Evolutionary conservation across 495 filamentous ascomycete species (phyloP), one percentile per base, ranked within the genome.

Genomic region (Aspergillus bridgeri): DNA sequence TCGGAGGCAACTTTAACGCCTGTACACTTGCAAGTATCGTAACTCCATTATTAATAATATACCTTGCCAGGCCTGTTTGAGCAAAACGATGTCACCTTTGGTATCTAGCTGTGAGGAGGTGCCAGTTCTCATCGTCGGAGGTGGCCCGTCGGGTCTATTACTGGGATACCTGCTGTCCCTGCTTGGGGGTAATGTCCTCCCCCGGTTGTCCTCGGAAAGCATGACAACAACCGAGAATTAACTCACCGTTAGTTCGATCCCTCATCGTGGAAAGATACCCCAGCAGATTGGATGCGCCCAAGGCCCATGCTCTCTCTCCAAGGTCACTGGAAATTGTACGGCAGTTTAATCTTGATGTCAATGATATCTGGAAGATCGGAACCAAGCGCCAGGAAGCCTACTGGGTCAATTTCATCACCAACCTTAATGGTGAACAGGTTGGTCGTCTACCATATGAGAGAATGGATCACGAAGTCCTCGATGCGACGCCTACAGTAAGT

Each of bases 61-160:
- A n/a, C n/a, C n/a, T n/a, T n/a, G n/a, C n/a, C n/a, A n/a, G n/a
- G n/a, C n/a, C n/a, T n/a, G n/a, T n/a, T n/a, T n/a, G n/a, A n/a
- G n/a, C n/a, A n/a, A n/a, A n/a, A n/a, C n/a, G n/a, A n/a, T n/a
- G n/a, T n/a, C n/a, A n/a, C n/a, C n/a, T n/a, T n/a, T n/a, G n/a
- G n/a, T n/a, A n/a, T n/a, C n/a, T n/a, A n/a, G n/a, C n/a, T n/a
- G n/a, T n/a, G n/a, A n/a, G n/a, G n/a, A n/a, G n/a, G n/a, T n/a
- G n/a, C 71, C 70, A 7, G 59, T 75, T n/a, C 61, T 74, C 8
- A 73, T 75, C 51, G 59, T 75, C 9, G 71, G 73, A 25, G 71
- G 66, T 24, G 71, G 71, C 15, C 69, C 73, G 17, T 59, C 59
- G 11, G 71, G 73, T 0, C 50, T 74, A 2, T 46, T 69, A 8